Evolutionary conservation across 352 stramenopile species (phyloP).

Genomic region (Phytophthora vignae): DNA sequence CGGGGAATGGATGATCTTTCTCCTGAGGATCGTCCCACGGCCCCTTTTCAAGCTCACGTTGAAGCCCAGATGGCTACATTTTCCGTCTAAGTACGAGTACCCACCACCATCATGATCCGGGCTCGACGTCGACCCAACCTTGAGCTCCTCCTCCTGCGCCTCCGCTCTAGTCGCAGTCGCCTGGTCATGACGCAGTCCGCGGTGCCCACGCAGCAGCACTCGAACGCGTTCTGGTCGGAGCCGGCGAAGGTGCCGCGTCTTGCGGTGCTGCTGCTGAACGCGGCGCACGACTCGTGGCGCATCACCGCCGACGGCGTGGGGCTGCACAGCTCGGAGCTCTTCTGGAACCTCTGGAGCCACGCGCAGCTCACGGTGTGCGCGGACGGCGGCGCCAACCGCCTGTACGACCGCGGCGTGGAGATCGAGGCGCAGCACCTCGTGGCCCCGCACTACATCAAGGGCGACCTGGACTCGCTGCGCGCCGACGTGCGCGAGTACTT

Average conservation of each 20-base stretch:
- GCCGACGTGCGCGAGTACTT: conserved; percentile 91
- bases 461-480: conserved; percentile 95
- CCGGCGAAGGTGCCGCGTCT: conserved; percentile 49
- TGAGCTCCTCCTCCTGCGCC: neutral
- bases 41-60: neutral
- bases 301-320: conserved; percentile 32
- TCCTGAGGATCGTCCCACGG: neutral
- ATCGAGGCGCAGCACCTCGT: conserved; percentile 50
- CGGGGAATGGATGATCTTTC: conserved; percentile 1
- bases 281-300: conserved; percentile 53
- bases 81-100: neutral
- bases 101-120: neutral
- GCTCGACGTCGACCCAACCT: no score
- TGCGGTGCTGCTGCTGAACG: conserved; percentile 74
- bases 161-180: neutral
- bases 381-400: conserved; percentile 95
- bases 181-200: neutral
- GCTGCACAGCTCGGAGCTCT: conserved; percentile 49
- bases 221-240: conserved; percentile 64
- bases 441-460: conserved; percentile 93
- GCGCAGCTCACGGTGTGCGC: conserved; percentile 89
- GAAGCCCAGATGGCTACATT: neutral
- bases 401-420: conserved; percentile 80
- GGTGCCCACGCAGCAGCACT: conserved; percentile 44
- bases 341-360: conserved; percentile 76